Evolutionary conservation across 495 filamentous ascomycete genomes (phyloP), one percentile per base, ranked within the genome.

Genomic region (Podospora australis): DNA sequence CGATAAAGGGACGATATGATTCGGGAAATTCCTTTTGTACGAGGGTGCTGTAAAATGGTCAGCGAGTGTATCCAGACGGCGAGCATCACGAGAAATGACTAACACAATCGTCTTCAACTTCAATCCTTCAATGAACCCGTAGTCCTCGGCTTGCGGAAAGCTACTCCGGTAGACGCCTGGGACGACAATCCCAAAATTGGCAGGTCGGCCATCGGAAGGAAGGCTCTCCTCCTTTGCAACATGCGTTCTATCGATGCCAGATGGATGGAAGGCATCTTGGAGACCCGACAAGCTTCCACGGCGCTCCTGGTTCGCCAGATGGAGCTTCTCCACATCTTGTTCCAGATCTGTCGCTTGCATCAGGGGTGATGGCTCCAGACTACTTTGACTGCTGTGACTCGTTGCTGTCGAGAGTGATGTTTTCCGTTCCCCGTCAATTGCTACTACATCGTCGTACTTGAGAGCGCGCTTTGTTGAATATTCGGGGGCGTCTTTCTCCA

Each of bases 61-160:
- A 61, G 59, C 25, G 46, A 21, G 22, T 23, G 22, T 9, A n/a
- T n/a, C 2, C 9, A 28, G 22, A n/a, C 6, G 11, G 8, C 8
- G 39, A 17, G 19, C 17, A 4, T 3, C 16, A 36, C 14, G 8
- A 6, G 28, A 45, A 25, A 17, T 2, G 30, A 73, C 78, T 62
- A 67, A 88, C 84, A 95, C 67, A 25, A 94, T 78, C 20, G 82
- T 89, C 67, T 82, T 87, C 48, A 95, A 64, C 9, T 77, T 67
- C 23, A 94, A 70, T 7, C 59, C 69, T 47, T 75, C 69, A 30
- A 94, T 66, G 48, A 83, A 86, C 6, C 65, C 66, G 47, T 85
- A 79, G 58, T 90, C 81, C 38, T 78, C 72, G 4, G 66, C 54
- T 38, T 75, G 65, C 1, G 88, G 88, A 54, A 85, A 92, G 36